These are phyloP conservation scores for Fusarium floridanum DNA, from an alignment of 2,329 filamentous ascomycete genomes.

Conservation along the genomic window DNA sequence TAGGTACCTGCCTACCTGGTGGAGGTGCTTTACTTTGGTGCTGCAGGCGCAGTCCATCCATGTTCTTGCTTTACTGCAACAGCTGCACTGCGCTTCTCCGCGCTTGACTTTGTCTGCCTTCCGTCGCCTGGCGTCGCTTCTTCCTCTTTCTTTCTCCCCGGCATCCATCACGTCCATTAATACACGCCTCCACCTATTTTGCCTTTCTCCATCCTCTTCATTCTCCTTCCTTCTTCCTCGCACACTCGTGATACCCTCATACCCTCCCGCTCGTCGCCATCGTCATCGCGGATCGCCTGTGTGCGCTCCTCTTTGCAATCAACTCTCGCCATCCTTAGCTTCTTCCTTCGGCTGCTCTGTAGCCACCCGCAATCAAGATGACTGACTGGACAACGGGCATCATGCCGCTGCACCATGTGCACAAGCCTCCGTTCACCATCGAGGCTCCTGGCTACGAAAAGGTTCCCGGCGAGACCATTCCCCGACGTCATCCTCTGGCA, in stretches of 20 bases:
- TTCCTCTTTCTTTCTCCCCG: conserved; percentile 13
- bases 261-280: conserved; percentile 12
- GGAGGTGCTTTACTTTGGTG: conserved; percentile 7
- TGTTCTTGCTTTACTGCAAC: conserved; percentile 27
- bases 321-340: conserved; percentile 13
- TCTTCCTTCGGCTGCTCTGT: conserved; percentile 21
- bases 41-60: conserved; percentile 1
- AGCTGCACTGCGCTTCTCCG: conserved; percentile 35
- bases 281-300: conserved; percentile 20
- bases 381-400: conserved; percentile 57
- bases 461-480: conserved; percentile 85
- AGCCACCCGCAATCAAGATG: conserved; percentile 38
- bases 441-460: conserved; percentile 77
- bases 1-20: neutral
- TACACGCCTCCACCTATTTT: conserved; percentile 25
- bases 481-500: conserved; percentile 78
- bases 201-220: conserved; percentile 14
- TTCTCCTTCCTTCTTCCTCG: conserved; percentile 21
- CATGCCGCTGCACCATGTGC: conserved; percentile 69
- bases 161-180: conserved; percentile 33
- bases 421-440: conserved; percentile 80
- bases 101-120: conserved; percentile 20
- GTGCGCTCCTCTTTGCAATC: conserved; percentile 12
- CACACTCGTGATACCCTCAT: conserved; percentile 40
- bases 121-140: conserved; percentile 24